Percentiles rank a stretch among this genome's conserved stretches.
Conservation (phyloP, 768 basidiomycete species). For the Gelatoporia subvermispora region DNA sequence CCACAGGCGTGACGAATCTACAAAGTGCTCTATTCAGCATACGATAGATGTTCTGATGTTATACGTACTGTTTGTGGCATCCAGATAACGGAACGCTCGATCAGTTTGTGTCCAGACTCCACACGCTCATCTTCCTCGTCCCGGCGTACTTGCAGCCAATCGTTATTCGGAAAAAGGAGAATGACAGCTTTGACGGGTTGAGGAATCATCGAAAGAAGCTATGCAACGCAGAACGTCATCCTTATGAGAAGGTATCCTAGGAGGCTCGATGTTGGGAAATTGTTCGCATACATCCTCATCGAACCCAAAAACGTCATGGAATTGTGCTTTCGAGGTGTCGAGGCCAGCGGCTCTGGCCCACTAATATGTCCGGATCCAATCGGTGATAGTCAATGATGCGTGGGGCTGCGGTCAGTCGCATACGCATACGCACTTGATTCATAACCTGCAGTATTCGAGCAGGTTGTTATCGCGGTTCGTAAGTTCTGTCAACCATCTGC, state of each 20-base stretch:
- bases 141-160: conserved; percentile 43
- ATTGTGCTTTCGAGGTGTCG: conserved; percentile 41
- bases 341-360: conserved; percentile 73
- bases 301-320: conserved; percentile 70
- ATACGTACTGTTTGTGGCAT: conserved; percentile 81
- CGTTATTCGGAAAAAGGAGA: conserved; percentile 74
- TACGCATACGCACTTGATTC: conserved; percentile 34
- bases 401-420: background rate
- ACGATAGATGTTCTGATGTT: background rate
- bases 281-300: conserved; percentile 50
- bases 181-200: conserved; percentile 78
- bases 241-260: background rate
- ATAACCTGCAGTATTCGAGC: conserved; percentile 33
- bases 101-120: conserved; percentile 36
- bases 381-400: background rate
- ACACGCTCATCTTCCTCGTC: conserved; percentile 58
- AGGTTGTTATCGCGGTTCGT: conserved; percentile 2
- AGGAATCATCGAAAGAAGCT: conserved; percentile 70
- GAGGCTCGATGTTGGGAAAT: background rate
- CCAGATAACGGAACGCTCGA: conserved; percentile 72
- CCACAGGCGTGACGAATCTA: conserved; percentile 30
- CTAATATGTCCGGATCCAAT: conserved; percentile 24
- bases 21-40: background rate
- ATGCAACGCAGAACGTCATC: background rate
- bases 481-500: conserved; percentile 1